Evolutionary conservation across 73 alveolate genomes (phyloP).

Genomic region (Effrenium voratum): DNA sequence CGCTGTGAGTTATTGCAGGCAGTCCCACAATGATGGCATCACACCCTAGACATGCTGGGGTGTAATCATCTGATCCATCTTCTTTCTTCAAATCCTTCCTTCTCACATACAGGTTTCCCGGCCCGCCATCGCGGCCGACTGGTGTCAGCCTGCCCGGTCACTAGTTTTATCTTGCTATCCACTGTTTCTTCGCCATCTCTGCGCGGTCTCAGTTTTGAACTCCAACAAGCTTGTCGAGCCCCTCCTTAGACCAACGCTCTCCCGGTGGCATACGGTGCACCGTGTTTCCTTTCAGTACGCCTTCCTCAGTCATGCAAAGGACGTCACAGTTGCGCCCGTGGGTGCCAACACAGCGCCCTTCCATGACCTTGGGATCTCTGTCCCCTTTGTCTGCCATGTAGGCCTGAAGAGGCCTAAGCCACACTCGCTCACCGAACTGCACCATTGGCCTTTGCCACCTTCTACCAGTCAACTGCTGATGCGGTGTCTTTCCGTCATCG

Average conservation of each 20-base stretch:
- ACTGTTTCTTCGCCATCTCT: too few species aligned
- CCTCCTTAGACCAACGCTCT: slow-evolving; percentile 20
- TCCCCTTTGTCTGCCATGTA: neutral
- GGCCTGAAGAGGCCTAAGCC: slow-evolving; percentile 16
- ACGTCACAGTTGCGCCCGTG: slow-evolving; percentile 46
- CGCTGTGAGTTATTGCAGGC: slow-evolving; percentile 20
- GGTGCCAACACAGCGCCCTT: slow-evolving; percentile 25
- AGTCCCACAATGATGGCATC: slow-evolving; percentile 11
- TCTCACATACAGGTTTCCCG: slow-evolving; percentile 7
- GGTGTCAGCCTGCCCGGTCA: neutral
- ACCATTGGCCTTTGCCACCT: slow-evolving; percentile 54
- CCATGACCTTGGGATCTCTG: neutral
- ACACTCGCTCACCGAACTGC: slow-evolving; percentile 12
- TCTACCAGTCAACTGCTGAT: neutral
- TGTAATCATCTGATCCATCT: neutral
- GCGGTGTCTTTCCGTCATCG: slow-evolving; percentile 26
- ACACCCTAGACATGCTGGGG: slow-evolving; percentile 36
- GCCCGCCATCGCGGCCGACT: neutral
- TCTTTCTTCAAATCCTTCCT: neutral
- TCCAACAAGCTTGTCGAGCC: too few species aligned
- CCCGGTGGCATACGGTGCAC: slow-evolving; percentile 1
- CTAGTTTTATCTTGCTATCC: too few species aligned
- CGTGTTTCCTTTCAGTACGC: slow-evolving; percentile 25
- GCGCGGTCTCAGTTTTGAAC: too few species aligned
- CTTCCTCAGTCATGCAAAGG: slow-evolving; percentile 21